Conservation (phyloP, 345 rosid genomes). For the Microthlaspi erraticum region DNA sequence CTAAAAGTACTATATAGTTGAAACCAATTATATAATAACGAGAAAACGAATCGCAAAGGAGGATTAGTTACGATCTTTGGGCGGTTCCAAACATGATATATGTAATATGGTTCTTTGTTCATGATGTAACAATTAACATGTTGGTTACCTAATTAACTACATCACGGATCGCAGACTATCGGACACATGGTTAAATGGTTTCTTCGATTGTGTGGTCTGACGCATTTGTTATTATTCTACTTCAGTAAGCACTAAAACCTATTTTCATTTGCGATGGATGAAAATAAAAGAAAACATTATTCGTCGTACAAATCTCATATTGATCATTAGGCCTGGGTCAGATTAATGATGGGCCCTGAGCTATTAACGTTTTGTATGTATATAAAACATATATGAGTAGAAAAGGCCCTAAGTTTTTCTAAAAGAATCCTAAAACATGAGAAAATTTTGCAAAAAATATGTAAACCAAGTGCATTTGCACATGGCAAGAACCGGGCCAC, state of each 20-base stretch:
- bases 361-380: too few species aligned
- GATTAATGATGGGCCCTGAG: too few species aligned
- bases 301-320: too few species aligned
- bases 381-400: too few species aligned
- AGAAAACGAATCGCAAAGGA: background rate
- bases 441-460: too few species aligned
- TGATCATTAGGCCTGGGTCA: too few species aligned
- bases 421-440: too few species aligned
- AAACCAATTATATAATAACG: background rate
- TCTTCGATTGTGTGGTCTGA: conserved; percentile 1
- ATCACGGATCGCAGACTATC: background rate
- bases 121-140: conserved; percentile 20
- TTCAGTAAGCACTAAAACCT: background rate
- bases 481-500: too few species aligned
- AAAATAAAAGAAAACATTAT: background rate
- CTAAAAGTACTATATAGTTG: conserved; percentile 8
- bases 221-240: background rate
- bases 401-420: too few species aligned
- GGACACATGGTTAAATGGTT: conserved; percentile 37
- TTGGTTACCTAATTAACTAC: conserved; percentile 34
- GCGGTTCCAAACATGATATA: conserved; percentile 40
- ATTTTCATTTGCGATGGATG: background rate
- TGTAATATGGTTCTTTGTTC: conserved; percentile 16
- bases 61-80: conserved; percentile 11
- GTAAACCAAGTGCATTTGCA: too few species aligned